Evolutionary conservation across 306 rosid species (phyloP).

Genomic region (Begonia peltatifolia): DNA sequence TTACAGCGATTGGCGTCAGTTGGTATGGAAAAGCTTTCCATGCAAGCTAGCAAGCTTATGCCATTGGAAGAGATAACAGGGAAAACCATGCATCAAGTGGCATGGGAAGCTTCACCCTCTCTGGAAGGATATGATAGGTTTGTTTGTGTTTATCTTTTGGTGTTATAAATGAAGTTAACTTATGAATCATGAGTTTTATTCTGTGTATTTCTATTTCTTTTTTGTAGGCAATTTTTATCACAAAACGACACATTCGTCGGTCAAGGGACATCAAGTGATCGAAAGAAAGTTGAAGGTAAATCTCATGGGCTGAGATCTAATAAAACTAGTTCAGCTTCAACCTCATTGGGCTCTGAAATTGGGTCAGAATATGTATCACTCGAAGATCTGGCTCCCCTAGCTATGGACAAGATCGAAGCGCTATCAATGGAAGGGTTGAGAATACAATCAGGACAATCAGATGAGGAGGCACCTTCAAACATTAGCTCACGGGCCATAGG

Average conservation of each 20-base stretch:
- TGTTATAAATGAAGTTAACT: slow-evolving; percentile 1
- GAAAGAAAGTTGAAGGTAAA: slow-evolving; percentile 16
- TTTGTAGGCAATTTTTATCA: slow-evolving; percentile 31
- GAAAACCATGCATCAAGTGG: slow-evolving; percentile 83
- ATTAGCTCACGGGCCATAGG: slow-evolving; percentile 42
- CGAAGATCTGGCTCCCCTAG: slow-evolving; percentile 86
- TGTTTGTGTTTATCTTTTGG: slow-evolving; percentile 12
- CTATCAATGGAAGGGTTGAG: slow-evolving; percentile 84
- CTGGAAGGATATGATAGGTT: slow-evolving; percentile 54
- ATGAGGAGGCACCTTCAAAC: slow-evolving; percentile 69
- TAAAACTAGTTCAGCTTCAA: slow-evolving; percentile 16
- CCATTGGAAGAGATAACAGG: slow-evolving; percentile 89
- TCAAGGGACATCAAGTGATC: slow-evolving; percentile 1
- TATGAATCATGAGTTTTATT: slow-evolving; percentile 6
- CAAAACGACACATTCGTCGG: slow-evolving; percentile 30
- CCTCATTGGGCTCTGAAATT: slow-evolving; percentile 21
- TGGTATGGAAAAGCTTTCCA: slow-evolving; percentile 91
- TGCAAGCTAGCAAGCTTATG: slow-evolving; percentile 84
- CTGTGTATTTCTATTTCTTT: slow-evolving; percentile 1
- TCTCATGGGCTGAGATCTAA: slow-evolving; percentile 23
- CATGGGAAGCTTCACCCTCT: slow-evolving; percentile 59
- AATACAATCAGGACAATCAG: slow-evolving; percentile 81
- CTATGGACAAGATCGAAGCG: slow-evolving; percentile 85
- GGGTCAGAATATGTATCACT: slow-evolving; percentile 54
- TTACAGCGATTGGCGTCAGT: slow-evolving; percentile 60